These are phyloP conservation scores for Porpolomopsis calyptriformis DNA, from an alignment of 768 basidiomycete genomes.

Conservation along the genomic window DNA sequence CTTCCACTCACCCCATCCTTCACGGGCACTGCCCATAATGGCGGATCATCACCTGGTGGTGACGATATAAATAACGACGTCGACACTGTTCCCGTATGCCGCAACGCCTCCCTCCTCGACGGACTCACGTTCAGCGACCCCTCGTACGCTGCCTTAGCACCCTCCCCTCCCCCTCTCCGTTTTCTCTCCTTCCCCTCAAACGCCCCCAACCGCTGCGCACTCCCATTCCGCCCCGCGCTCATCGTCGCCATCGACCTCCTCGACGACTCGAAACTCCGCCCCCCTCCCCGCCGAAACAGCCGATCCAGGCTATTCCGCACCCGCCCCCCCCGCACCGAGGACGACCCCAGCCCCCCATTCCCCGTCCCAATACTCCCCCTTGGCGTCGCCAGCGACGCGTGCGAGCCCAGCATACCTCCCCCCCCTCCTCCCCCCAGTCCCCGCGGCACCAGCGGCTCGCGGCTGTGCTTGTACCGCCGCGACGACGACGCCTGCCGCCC, in stretches of 20 bases:
- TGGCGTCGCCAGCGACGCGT: not conserved
- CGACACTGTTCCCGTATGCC: no score
- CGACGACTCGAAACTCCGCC: constrained; percentile 40
- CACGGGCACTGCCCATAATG: constrained; percentile 28
- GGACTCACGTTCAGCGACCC: constrained; percentile 9
- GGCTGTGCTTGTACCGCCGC: constrained; percentile 51
- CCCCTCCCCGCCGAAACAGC: constrained; percentile 43
- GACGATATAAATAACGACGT: constrained; percentile 14
- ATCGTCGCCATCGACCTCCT: constrained; percentile 20
- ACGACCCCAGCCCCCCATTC: not conserved
- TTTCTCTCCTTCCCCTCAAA: constrained; percentile 24
- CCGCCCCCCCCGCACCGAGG: constrained; percentile 20
- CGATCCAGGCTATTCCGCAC: constrained; percentile 55
- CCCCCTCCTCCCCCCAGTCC: constrained; percentile 24
- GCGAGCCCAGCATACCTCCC: not conserved
- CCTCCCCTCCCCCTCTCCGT: constrained; percentile 24
- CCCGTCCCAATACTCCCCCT: not conserved
- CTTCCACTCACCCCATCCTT: constrained; percentile 29
- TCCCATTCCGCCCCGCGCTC: constrained; percentile 14
- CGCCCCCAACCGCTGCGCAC: not conserved
- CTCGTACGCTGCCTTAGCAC: not conserved
- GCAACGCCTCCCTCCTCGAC: constrained; percentile 13
- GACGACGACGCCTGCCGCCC: no score
- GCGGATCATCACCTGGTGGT: constrained; percentile 17
- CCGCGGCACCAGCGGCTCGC: constrained; percentile 70